Evolutionary conservation across 805 yeast species (phyloP).

Genomic region (Priceomyces haplophilus): DNA sequence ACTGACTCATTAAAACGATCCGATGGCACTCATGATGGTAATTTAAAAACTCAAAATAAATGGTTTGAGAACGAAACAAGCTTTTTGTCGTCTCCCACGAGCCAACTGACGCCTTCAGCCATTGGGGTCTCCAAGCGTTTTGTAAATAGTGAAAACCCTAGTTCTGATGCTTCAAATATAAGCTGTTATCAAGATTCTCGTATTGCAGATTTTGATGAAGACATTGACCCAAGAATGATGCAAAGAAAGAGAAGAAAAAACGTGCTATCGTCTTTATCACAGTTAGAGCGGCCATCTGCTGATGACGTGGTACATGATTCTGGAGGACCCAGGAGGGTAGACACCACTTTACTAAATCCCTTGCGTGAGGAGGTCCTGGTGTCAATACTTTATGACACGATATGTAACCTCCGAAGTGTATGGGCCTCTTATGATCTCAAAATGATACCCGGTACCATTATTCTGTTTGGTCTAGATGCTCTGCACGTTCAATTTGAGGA

Average conservation of each 20-base stretch:
- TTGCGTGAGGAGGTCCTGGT: slow-evolving; percentile 12
- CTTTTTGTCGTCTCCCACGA: not conserved
- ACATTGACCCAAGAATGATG: slow-evolving; percentile 5
- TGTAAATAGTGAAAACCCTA: not conserved
- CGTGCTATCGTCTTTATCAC: not conserved
- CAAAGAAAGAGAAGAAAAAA: not conserved
- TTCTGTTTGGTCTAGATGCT: slow-evolving; percentile 22
- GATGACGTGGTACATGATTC: not conserved
- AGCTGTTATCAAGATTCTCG: not conserved
- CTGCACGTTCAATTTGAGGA: slow-evolving; percentile 42
- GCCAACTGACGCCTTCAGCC: slow-evolving; percentile 1
- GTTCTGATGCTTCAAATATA: not conserved
- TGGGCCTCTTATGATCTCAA: slow-evolving; percentile 53
- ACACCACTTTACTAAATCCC: not conserved
- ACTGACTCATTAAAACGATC: slow-evolving; percentile 5
- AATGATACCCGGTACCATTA: slow-evolving; percentile 49
- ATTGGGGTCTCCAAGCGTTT: not conserved
- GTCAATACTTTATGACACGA: slow-evolving; percentile 2
- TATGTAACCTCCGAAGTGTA: slow-evolving; percentile 32
- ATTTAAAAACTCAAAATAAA: not conserved
- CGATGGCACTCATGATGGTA: not conserved
- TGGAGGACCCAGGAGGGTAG: not conserved
- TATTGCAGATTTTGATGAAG: slow-evolving; percentile 12
- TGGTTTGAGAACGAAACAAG: not conserved
- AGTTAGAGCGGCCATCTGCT: not conserved